Conservation (phyloP, 2,329 filamentous ascomycete genomes). For the Akanthomyces uredinophilus region DNA sequence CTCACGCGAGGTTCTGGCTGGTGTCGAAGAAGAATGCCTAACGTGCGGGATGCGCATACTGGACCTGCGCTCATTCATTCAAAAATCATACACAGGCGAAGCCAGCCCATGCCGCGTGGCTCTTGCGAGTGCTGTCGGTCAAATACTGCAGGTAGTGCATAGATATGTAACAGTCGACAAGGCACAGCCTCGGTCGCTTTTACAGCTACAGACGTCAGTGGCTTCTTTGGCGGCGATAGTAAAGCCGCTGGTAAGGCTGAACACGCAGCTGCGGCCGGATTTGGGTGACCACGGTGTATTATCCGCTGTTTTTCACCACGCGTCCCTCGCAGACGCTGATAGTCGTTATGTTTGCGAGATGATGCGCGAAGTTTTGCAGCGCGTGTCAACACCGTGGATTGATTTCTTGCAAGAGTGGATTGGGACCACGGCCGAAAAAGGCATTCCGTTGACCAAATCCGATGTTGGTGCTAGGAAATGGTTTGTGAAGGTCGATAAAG, state of each 20-base stretch:
- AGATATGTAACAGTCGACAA: conserved; percentile 41
- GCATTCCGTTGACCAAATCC: conserved; percentile 47
- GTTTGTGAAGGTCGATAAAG: conserved; percentile 56
- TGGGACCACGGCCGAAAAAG: conserved; percentile 57
- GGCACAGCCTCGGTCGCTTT: conserved; percentile 40
- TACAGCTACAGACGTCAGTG: conserved; percentile 49
- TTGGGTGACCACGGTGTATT: conserved; percentile 57
- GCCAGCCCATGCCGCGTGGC: conserved; percentile 46
- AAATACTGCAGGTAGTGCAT: conserved; percentile 45
- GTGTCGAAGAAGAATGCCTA: conserved; percentile 42
- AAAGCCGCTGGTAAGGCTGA: conserved; percentile 45
- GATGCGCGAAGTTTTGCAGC: conserved; percentile 60
- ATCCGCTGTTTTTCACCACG: conserved; percentile 56
- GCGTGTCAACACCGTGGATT: conserved; percentile 61
- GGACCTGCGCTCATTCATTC: conserved; percentile 42
- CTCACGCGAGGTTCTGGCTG: conserved; percentile 43
- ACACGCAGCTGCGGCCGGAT: conserved; percentile 40
- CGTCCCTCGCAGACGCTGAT: conserved; percentile 59
- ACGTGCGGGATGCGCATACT: conserved; percentile 44
- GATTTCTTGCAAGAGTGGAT: conserved; percentile 69
- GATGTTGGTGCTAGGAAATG: conserved; percentile 42
- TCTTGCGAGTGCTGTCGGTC: conserved; percentile 44
- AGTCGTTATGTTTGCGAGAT: conserved; percentile 57
- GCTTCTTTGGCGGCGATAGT: conserved; percentile 45
- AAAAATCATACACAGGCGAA: conserved; percentile 39